Conservation (phyloP, 331 rosid genomes). For the Arachis monticola region DNA sequence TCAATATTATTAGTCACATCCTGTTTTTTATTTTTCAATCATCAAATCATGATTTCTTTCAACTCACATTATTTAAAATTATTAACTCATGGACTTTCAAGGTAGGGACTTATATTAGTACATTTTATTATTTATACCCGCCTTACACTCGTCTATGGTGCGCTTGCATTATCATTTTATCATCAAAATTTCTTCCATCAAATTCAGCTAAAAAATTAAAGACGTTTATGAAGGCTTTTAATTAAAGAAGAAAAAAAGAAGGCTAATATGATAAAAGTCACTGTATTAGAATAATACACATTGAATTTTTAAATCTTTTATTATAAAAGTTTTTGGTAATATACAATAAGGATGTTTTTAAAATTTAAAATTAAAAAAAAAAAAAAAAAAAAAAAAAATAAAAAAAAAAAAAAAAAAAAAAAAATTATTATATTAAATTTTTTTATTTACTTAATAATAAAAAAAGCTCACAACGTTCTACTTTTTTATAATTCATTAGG, state of each 20-base stretch:
- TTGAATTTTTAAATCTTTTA: not conserved
- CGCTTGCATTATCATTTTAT: slow-evolving; percentile 25
- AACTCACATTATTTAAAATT: slow-evolving; percentile 37
- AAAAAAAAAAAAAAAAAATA: too few relatives aligned
- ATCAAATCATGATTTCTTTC: slow-evolving; percentile 55
- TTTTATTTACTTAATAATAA: too few relatives aligned
- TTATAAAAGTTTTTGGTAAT: not conserved
- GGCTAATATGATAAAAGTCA: slow-evolving; percentile 5
- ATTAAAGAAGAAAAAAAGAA: not conserved
- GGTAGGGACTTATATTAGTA: not conserved
- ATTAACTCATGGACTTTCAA: slow-evolving; percentile 25
- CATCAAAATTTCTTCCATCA: not conserved
- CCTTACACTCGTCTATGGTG: slow-evolving; percentile 19
- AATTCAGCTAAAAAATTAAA: not conserved
- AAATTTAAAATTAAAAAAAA: too few relatives aligned
- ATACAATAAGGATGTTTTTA: too few relatives aligned
- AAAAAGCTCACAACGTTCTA: too few relatives aligned
- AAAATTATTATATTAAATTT: too few relatives aligned
- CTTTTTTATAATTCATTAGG: too few relatives aligned
- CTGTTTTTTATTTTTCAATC: slow-evolving; percentile 54
- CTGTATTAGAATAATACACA: slow-evolving; percentile 2
- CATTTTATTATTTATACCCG: too few relatives aligned
- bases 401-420: too few relatives aligned
- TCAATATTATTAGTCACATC: slow-evolving; percentile 58
- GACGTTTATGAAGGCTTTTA: not conserved